These are phyloP conservation scores for Elongisporangium senticosum DNA, from an alignment of 352 stramenopile species.

Conservation along the genomic window DNA sequence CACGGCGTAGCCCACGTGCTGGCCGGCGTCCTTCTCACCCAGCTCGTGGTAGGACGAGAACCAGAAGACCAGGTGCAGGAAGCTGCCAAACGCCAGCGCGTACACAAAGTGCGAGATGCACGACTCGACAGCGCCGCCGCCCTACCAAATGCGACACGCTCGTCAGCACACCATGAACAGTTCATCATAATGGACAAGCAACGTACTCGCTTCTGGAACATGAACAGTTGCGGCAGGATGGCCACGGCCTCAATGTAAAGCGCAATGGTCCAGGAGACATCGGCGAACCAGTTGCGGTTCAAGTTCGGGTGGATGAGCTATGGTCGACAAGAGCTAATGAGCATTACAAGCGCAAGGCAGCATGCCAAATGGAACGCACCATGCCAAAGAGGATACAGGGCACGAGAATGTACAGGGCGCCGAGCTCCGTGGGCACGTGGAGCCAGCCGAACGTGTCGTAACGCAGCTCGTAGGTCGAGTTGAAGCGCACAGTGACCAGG, in stretches of 20 bases:
- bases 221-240: constrained; percentile 97
- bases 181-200: neutral
- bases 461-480: constrained; percentile 94
- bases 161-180: neutral
- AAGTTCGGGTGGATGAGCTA: constrained; percentile 94
- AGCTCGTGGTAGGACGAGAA: constrained; percentile 98
- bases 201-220: constrained; percentile 96
- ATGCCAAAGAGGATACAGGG: constrained; percentile 86
- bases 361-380: constrained; percentile 21
- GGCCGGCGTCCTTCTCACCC: constrained; percentile 86
- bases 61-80: constrained; percentile 98
- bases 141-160: constrained; percentile 21
- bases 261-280: constrained; percentile 96
- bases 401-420: constrained; percentile 80
- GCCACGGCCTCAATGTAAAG: constrained; percentile 97
- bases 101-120: constrained; percentile 97
- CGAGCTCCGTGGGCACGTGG: constrained; percentile 78
- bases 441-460: constrained; percentile 95
- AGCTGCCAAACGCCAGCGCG: constrained; percentile 90
- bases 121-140: constrained; percentile 92
- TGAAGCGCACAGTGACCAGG: constrained; percentile 90
- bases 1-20: constrained; percentile 92
- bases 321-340: constrained; percentile 3
- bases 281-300: constrained; percentile 96
- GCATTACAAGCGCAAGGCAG: neutral